phyloP scores from a whole-genome alignment of 1,139 yeast species.

The Candida pseudoviswanathii region DNA sequence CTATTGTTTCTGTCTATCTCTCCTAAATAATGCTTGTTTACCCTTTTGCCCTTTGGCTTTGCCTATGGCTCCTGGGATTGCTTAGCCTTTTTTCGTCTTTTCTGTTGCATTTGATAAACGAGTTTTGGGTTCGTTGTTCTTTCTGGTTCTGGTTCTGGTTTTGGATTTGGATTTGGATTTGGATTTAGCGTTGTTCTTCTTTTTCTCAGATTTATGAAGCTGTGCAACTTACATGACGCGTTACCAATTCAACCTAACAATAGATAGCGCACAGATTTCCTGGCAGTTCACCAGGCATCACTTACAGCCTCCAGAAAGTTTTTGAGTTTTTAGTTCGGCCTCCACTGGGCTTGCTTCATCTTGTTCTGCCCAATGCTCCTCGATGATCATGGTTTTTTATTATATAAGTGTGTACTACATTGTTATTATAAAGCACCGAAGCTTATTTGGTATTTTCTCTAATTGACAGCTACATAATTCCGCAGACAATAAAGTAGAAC shows the following conservation, averaged over 20 bases:
- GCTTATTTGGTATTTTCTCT: constrained; percentile 2
- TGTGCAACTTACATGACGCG: constrained; percentile 2
- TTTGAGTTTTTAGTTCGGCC: background rate
- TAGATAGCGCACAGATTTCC: background rate
- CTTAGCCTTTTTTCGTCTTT: background rate
- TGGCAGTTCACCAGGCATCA: background rate
- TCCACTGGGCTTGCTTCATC: background rate
- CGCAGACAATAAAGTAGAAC: constrained; percentile 3
- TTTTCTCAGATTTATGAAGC: background rate
- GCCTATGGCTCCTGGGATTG: background rate
- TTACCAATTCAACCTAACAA: constrained; percentile 3
- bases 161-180: too few relatives aligned
- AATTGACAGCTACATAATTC: constrained; percentile 4
- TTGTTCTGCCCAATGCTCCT: background rate
- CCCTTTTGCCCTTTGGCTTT: background rate
- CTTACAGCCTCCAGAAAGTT: background rate
- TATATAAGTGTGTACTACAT: background rate
- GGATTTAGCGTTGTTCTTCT: background rate
- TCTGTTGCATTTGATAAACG: background rate
- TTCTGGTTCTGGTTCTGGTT: background rate
- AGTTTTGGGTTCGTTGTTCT: background rate
- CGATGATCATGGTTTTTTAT: constrained; percentile 4
- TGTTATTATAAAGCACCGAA: background rate
- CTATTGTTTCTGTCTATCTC: too few relatives aligned
- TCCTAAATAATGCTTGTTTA: too few relatives aligned